Evolutionary conservation across 1,139 yeast genomes (phyloP).

Genomic region (Hemisphaericaspora lyxosophila): DNA sequence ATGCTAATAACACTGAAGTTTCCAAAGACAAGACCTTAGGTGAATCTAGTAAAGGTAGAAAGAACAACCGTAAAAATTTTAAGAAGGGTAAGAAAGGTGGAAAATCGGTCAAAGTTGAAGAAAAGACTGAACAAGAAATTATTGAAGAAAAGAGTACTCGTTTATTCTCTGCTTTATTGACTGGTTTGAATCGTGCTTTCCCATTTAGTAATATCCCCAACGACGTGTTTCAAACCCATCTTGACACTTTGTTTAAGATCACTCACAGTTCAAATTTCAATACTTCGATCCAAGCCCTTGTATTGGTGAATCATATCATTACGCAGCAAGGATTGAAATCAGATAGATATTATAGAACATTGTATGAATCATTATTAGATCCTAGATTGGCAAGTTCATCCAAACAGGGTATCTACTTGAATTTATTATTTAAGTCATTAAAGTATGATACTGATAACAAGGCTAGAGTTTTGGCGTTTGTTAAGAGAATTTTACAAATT

Average conservation of each 20-base stretch:
- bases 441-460: constrained; percentile 62
- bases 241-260: constrained; percentile 81
- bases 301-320: constrained; percentile 76
- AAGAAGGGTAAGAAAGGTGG: constrained; percentile 76
- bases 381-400: constrained; percentile 80
- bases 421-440: constrained; percentile 79
- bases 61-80: constrained; percentile 52
- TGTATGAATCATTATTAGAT: constrained; percentile 87
- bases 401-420: constrained; percentile 85
- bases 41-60: constrained; percentile 48
- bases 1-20: constrained; percentile 40
- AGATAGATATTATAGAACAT: constrained; percentile 82
- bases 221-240: constrained; percentile 70
- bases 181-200: constrained; percentile 95
- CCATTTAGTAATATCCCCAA: constrained; percentile 83
- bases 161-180: constrained; percentile 83
- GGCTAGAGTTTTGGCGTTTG: constrained; percentile 81
- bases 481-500: constrained; percentile 84
- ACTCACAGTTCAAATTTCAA: constrained; percentile 94
- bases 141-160: constrained; percentile 83
- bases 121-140: constrained; percentile 67
- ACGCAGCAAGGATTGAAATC: constrained; percentile 54
- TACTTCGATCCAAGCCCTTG: constrained; percentile 90
- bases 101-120: constrained; percentile 62
- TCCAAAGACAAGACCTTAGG: constrained; percentile 40